Conservation (phyloP, 106 monocot genomes). For the Dendrobium chrysotoxum region DNA sequence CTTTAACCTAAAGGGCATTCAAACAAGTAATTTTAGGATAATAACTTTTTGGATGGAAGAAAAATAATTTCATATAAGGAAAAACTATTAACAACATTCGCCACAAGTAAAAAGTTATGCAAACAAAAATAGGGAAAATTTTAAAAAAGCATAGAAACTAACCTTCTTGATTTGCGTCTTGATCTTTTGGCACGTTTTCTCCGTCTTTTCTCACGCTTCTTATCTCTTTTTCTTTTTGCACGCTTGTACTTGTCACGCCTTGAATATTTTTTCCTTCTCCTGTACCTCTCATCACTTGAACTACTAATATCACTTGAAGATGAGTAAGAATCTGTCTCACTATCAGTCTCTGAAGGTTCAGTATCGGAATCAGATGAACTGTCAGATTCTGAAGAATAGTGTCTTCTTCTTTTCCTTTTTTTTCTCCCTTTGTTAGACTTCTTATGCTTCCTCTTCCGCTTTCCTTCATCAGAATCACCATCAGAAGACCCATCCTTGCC, state of each 20-base stretch:
- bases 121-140: not conserved
- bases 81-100: not conserved
- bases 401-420: slow-evolving; percentile 71
- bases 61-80: not conserved
- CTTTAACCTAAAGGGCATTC: not conserved
- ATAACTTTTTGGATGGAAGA: not conserved
- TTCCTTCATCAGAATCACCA: slow-evolving; percentile 28
- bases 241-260: slow-evolving; percentile 70
- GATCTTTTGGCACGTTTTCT: slow-evolving; percentile 52
- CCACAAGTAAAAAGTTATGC: not conserved
- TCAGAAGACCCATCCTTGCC: slow-evolving; percentile 33
- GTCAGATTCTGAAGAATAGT: slow-evolving; percentile 64
- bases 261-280: slow-evolving; percentile 44
- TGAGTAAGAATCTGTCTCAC: slow-evolving; percentile 64
- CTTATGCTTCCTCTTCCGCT: slow-evolving; percentile 39
- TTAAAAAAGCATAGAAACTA: not conserved
- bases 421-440: slow-evolving; percentile 61
- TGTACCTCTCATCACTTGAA: slow-evolving; percentile 74
- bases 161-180: slow-evolving; percentile 74
- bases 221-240: slow-evolving; percentile 68
- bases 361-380: slow-evolving; percentile 40
- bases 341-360: slow-evolving; percentile 64
- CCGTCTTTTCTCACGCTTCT: slow-evolving; percentile 56
- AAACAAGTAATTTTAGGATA: not conserved
- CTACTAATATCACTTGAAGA: slow-evolving; percentile 65